Percentiles rank a stretch among this genome's conserved stretches.
Evolutionary conservation across 2,329 filamentous ascomycete species (phyloP).

Genomic region (Exutisphaerella laricina): DNA sequence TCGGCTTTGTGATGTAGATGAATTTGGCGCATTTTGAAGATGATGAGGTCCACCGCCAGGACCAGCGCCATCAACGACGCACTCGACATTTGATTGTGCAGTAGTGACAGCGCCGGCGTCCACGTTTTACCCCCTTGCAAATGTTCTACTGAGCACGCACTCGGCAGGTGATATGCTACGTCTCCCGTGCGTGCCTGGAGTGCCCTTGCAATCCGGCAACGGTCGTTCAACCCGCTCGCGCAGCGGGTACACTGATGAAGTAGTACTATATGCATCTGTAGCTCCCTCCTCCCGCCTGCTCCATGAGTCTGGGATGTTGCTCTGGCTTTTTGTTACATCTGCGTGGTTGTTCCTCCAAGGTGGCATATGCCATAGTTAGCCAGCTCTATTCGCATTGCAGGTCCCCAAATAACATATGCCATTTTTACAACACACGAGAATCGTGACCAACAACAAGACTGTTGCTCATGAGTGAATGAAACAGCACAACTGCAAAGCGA

Average conservation of each 20-base stretch:
- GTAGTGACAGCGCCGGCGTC: too few species aligned
- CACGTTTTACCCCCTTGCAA: too few species aligned
- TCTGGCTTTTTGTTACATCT: too few species aligned
- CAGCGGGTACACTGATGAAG: conserved; percentile 7
- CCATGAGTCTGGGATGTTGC: too few species aligned
- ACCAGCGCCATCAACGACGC: neutral
- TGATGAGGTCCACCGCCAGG: neutral
- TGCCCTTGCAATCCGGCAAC: conserved; percentile 11
- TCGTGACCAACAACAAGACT: too few species aligned
- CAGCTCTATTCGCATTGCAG: neutral
- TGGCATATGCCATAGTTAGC: too few species aligned
- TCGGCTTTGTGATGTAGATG: neutral
- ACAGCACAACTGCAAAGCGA: neutral
- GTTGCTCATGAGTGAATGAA: neutral
- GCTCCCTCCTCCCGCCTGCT: neutral
- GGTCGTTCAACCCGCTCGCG: conserved; percentile 2
- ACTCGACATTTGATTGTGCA: neutral
- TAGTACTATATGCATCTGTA: conserved; percentile 9
- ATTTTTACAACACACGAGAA: neutral
- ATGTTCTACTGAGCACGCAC: conserved; percentile 3
- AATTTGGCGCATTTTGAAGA: neutral
- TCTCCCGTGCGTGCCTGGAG: conserved; percentile 9
- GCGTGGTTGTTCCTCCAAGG: too few species aligned
- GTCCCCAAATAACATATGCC: neutral
- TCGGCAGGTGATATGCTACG: conserved; percentile 8